Percentiles rank a stretch among this genome's conserved stretches.
phyloP scores from a whole-genome alignment of 257 asterid genomes.

The Ilex asprella region DNA sequence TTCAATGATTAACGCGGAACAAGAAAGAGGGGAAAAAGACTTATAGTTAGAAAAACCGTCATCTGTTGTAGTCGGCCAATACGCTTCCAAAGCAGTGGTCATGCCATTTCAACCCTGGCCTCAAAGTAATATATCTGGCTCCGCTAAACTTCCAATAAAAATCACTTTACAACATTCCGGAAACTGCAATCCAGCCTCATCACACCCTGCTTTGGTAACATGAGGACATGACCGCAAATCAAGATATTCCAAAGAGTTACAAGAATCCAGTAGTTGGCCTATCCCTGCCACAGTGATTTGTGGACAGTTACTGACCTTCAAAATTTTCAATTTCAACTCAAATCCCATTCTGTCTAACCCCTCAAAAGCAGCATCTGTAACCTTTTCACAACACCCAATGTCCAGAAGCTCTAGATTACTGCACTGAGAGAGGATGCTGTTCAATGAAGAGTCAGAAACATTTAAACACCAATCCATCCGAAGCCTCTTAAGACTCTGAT shows the following conservation, averaged over 20 bases:
- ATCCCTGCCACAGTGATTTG: conserved; percentile 71
- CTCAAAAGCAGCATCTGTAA: conserved; percentile 74
- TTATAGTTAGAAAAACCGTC: too few species aligned
- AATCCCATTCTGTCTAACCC: conserved; percentile 40
- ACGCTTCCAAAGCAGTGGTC: neutral
- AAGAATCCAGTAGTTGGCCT: conserved; percentile 49
- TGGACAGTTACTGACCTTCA: conserved; percentile 76
- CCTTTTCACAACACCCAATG: conserved; percentile 85
- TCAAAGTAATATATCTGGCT: conserved; percentile 62
- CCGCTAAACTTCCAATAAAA: conserved; percentile 66
- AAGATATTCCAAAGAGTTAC: conserved; percentile 62
- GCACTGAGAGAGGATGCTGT: conserved; percentile 46
- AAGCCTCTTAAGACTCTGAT: conserved; percentile 52
- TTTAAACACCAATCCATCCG: conserved; percentile 97
- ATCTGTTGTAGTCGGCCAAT: too few species aligned
- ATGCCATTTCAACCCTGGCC: neutral
- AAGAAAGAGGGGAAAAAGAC: too few species aligned
- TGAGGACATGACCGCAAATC: conserved; percentile 85
- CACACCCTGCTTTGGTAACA: conserved; percentile 54
- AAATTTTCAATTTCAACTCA: conserved; percentile 46
- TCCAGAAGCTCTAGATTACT: conserved; percentile 79
- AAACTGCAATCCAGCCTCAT: conserved; percentile 68
- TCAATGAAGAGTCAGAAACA: conserved; percentile 55
- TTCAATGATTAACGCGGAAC: too few species aligned
- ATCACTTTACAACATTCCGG: conserved; percentile 67